Conservation (phyloP, 1,284 basidiomycete species). For the Tilletiaria anomala region DNA sequence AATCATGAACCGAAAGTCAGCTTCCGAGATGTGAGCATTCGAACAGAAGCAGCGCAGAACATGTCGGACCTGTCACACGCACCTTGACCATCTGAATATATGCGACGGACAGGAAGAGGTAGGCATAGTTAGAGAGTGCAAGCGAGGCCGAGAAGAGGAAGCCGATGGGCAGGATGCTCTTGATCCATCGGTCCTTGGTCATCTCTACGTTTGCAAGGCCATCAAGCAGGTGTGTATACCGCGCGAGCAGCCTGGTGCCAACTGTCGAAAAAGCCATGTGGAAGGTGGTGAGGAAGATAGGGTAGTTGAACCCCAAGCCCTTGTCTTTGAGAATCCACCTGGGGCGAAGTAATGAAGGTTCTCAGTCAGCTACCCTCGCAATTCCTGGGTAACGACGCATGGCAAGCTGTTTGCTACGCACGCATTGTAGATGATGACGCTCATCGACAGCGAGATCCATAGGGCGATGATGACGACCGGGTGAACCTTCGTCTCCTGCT, state of each 20-base stretch:
- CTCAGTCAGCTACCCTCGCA: constrained; percentile 68
- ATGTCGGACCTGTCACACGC: constrained; percentile 5
- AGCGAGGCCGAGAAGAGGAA: constrained; percentile 79
- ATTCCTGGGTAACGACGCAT: not conserved
- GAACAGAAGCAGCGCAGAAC: not conserved
- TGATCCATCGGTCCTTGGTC: constrained; percentile 45
- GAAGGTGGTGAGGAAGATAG: constrained; percentile 39
- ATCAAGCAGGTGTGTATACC: constrained; percentile 77
- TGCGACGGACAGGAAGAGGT: constrained; percentile 74
- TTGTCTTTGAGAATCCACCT: constrained; percentile 53
- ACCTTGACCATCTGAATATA: constrained; percentile 99
- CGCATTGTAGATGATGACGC: constrained; percentile 85
- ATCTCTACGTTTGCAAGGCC: constrained; percentile 67
- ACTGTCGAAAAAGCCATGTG: constrained; percentile 52
- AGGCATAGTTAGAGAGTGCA: constrained; percentile 84
- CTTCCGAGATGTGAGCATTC: not conserved
- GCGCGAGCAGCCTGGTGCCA: constrained; percentile 73
- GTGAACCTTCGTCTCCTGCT: constrained; percentile 31
- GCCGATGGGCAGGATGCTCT: constrained; percentile 84
- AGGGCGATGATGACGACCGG: constrained; percentile 60
- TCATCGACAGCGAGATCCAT: constrained; percentile 77
- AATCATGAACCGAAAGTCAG: too few relatives aligned
- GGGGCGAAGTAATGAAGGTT: constrained; percentile 6
- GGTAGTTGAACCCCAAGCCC: constrained; percentile 33
- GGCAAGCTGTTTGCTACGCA: constrained; percentile 2